phyloP scores from a whole-genome alignment of 164 flowering plant species.

The Tinospora cordifolia region DNA sequence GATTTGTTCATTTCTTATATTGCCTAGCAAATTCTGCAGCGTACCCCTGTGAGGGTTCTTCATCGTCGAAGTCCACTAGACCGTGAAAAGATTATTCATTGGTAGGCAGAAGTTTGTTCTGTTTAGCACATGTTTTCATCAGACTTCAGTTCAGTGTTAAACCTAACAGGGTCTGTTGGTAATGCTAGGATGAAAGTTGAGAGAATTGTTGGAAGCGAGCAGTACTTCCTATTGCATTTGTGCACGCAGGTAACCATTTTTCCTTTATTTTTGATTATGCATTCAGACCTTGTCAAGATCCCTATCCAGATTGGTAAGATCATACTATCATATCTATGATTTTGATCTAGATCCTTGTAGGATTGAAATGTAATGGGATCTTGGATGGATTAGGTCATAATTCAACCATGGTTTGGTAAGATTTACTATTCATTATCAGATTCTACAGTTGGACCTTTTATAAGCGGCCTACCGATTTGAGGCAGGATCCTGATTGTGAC shows the following conservation, averaged over 20 bases:
- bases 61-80: constrained; percentile 97
- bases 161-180: constrained; percentile 7
- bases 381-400: too few species aligned
- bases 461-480: too few species aligned
- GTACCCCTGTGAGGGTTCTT: constrained; percentile 86
- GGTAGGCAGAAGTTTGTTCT: constrained; percentile 35
- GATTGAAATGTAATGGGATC: too few species aligned
- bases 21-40: constrained; percentile 63
- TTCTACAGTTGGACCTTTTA: too few species aligned
- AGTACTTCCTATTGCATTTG: constrained; percentile 79
- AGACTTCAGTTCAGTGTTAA: constrained; percentile 1
- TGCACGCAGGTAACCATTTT: constrained; percentile 78
- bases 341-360: too few species aligned
- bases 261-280: constrained; percentile 2
- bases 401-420: too few species aligned
- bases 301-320: too few species aligned
- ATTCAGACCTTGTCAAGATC: too few species aligned
- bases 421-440: too few species aligned
- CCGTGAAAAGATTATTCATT: constrained; percentile 77
- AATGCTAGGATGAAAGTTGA: constrained; percentile 72
- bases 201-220: constrained; percentile 59
- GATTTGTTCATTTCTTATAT: neutral
- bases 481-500: too few species aligned
- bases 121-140: neutral
- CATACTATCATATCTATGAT: too few species aligned